Base-by-base conservation (phyloP, 495 filamentous ascomycete genomes). In the Aspergillus steynii region DNA sequence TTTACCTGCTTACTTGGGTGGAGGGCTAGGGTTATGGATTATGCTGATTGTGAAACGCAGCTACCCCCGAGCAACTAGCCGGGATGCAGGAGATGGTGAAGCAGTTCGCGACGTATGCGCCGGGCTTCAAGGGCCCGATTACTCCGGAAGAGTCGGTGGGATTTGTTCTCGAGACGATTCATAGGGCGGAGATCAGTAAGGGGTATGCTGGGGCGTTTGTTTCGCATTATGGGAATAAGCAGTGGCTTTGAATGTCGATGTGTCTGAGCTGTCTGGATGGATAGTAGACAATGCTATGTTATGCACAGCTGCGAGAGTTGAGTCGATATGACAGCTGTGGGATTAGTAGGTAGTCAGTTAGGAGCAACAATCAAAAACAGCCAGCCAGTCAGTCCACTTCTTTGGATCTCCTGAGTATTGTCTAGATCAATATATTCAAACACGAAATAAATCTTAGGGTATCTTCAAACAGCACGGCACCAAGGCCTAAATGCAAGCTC, bases 141-240 rank as follows among this genome's bases (percentile, higher is more conserved):
- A 71, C 71, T 9, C 64, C 76, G 1, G 72, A 80, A 25, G 69
- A 77, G 48, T 73, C 81, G 6, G 69, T 83, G 8, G 66, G 59
- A 27, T 34, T 42, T 29, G 54, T 82, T 5, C 58, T 66, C 60
- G 62, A 66, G 10, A 69, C 80, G 12, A 68, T 73, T 37, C 74
- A 80, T 29, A 77, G 67, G 8, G 64, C 75, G 29, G 84, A 74
- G 56, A 69, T 84, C 15, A 77, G 83, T 51, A 66, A 67, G 54
- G 79, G 55, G 5, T 56, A 78, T 59, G 79, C 70, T 3, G 83
- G 83, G 1, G 63, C 69, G 2, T 81, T 80, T 58, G 37, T 86
- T 2, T 83, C 81, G 7, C 83, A 86, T 29, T 62, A 69, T 61
- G 81, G 82, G 4, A 82, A 79, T 53, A 82, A 81, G 68, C 65